Base-by-base conservation (phyloP, 768 basidiomycete species). In the Suillus plorans region DNA sequence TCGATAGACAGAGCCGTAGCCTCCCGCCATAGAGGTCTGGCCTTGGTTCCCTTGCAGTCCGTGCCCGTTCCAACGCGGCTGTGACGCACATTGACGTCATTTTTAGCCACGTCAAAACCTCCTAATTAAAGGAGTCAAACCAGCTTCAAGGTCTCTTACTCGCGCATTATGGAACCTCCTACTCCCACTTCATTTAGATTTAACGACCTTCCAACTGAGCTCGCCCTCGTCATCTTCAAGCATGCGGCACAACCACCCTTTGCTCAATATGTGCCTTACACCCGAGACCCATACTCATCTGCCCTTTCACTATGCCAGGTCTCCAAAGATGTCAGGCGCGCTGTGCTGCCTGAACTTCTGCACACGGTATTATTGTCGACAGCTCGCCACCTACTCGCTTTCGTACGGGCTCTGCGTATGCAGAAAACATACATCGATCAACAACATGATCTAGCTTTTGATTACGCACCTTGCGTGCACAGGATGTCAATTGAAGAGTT, bases 301-400 rank as follows among this genome's bases (percentile, higher is more conserved):
- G 76, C 76, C 6, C 56, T 72, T n/a, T 63, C 75, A 5, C 72
- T 82, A n/a, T 72, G 75, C 37, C 67, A 64, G 20, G 80, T 80
- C 18, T 82, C 78, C 8, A 69, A 66, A 47, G 55, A 61, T 22
- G 53, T 81, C 36, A 76, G 80, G 20, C 72, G 68, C 16, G 68
- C 69, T 31, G 69, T 74, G 28, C 80, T 83, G 76, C 79, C 76
- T 36, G 66, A 72, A 61, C 73, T 83, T n/a, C 34, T n/a, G 53
- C 34, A 36, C 20, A 55, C 34, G 6, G 53, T 55, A 36, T n/a
- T 36, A 20, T 18, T 55, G 31, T 2, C 12, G 20, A 7, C 10
- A 34, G 0, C 34, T n/a, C 10, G 20, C 10, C 18, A n/a, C 5
- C 10, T 55, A 7, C 3, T 13, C 10, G 20, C 31, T 36, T 81